Conservation (phyloP, 2,329 filamentous ascomycete genomes). For the Dothideomycetes sp. region DNA sequence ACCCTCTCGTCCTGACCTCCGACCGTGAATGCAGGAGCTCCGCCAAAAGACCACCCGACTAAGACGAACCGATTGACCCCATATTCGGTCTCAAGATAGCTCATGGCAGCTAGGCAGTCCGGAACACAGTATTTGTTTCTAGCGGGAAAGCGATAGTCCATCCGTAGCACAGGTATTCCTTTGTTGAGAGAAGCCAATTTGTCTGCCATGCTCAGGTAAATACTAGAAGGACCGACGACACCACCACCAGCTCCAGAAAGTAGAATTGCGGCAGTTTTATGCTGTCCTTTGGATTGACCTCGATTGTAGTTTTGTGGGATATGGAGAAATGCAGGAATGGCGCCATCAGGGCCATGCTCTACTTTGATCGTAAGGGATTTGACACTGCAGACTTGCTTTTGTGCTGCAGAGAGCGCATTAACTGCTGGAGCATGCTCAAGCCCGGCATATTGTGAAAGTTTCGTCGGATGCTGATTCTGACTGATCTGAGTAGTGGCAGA, state of each 20-base stretch:
- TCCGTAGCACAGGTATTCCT: constrained; percentile 31
- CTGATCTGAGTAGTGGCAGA: constrained; percentile 6
- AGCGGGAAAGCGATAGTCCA: constrained; percentile 34
- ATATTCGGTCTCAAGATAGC: constrained; percentile 27
- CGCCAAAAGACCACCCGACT: constrained; percentile 37
- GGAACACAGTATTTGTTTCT: constrained; percentile 27
- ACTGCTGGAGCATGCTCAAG: constrained; percentile 16
- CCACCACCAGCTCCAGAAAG: constrained; percentile 32
- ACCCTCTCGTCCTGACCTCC: constrained; percentile 27
- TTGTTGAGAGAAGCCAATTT: constrained; percentile 32
- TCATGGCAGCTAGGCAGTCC: constrained; percentile 31
- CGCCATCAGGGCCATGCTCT: constrained; percentile 16
- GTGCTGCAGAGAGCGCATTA: neutral
- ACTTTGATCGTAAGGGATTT: constrained; percentile 17
- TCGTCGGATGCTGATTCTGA: constrained; percentile 4
- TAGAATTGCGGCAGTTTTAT: constrained; percentile 32
- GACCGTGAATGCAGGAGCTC: constrained; percentile 33
- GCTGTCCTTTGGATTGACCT: constrained; percentile 17
- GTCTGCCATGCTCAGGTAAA: constrained; percentile 33
- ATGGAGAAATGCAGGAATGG: constrained; percentile 18
- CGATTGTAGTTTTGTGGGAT: constrained; percentile 13
- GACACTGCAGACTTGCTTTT: no score
- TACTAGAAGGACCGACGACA: constrained; percentile 33
- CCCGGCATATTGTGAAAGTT: constrained; percentile 13
- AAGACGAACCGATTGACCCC: constrained; percentile 30